Evolutionary conservation across 768 basidiomycete genomes (phyloP).

Genomic region (Trametes sanguinea): DNA sequence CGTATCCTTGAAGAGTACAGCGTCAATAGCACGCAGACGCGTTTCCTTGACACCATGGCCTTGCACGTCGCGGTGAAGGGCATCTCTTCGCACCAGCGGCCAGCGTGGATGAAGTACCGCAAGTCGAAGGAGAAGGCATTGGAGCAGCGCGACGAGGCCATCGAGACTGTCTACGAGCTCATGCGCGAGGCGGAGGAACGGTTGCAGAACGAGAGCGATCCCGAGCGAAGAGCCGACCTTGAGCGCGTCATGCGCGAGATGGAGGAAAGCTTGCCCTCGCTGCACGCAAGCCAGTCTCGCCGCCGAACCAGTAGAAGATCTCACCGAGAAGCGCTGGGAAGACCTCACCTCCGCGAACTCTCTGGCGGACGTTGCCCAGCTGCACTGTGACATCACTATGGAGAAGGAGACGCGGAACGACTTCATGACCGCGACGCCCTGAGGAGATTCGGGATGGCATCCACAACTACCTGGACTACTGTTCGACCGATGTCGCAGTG

Average conservation of each 20-base stretch:
- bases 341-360: slow-evolving; percentile 91
- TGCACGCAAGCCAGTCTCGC: slow-evolving; percentile 41
- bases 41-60: slow-evolving; percentile 94
- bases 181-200: slow-evolving; percentile 44
- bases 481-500: slow-evolving; percentile 78
- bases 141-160: slow-evolving; percentile 62
- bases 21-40: slow-evolving; percentile 62
- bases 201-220: slow-evolving; percentile 44
- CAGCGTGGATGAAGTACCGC: slow-evolving; percentile 86
- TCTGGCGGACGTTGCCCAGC: slow-evolving; percentile 85
- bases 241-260: slow-evolving; percentile 40
- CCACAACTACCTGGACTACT: slow-evolving; percentile 79
- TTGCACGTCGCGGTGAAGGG: slow-evolving; percentile 93
- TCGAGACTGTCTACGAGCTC: slow-evolving; percentile 59
- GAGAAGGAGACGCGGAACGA: slow-evolving; percentile 80
- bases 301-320: slow-evolving; percentile 43
- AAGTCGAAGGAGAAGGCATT: slow-evolving; percentile 63
- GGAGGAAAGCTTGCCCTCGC: slow-evolving; percentile 43
- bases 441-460: slow-evolving; percentile 64
- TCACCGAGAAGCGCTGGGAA: slow-evolving; percentile 76
- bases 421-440: slow-evolving; percentile 71
- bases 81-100: slow-evolving; percentile 92
- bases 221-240: slow-evolving; percentile 39
- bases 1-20: slow-evolving; percentile 83
- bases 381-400: slow-evolving; percentile 82